Conservation (phyloP, 108 stramenopile genomes). For the Nannochloropsis gaditana region DNA sequence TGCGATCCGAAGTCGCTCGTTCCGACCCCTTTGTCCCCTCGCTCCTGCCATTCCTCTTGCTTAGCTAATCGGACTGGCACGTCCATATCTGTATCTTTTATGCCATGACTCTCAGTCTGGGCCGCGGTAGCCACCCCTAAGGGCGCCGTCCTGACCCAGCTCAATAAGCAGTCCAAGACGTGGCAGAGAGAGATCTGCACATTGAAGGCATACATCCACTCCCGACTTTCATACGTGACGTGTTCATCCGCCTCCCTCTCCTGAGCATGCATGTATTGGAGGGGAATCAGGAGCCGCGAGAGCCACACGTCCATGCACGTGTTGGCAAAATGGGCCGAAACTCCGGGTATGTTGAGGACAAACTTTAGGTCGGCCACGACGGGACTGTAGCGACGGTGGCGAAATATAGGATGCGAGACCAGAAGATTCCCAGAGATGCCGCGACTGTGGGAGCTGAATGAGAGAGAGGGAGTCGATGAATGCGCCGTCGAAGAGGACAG, state of each 20-base stretch:
- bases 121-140: too few relatives aligned
- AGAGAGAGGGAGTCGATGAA: not conserved
- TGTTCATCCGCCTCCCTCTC: conserved; percentile 63
- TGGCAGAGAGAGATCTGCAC: conserved; percentile 59
- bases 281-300: not conserved
- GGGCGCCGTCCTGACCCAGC: not conserved
- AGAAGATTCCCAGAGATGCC: conserved; percentile 27
- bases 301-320: conserved; percentile 61
- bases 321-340: conserved; percentile 68
- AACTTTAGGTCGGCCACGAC: conserved; percentile 84
- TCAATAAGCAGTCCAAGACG: conserved; percentile 21
- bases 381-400: conserved; percentile 74
- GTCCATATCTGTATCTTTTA: too few relatives aligned
- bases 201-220: conserved; percentile 90
- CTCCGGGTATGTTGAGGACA: conserved; percentile 80
- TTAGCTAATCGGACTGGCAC: too few relatives aligned
- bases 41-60: not conserved
- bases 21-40: not conserved
- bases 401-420: conserved; percentile 65
- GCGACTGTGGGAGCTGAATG: not conserved
- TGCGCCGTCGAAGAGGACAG: not conserved
- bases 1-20: not conserved
- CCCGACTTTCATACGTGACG: conserved; percentile 69
- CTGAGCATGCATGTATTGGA: conserved; percentile 65
- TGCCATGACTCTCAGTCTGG: too few relatives aligned